Conservation (phyloP, 2,329 filamentous ascomycete species). For the Talaromyces sp. region DNA sequence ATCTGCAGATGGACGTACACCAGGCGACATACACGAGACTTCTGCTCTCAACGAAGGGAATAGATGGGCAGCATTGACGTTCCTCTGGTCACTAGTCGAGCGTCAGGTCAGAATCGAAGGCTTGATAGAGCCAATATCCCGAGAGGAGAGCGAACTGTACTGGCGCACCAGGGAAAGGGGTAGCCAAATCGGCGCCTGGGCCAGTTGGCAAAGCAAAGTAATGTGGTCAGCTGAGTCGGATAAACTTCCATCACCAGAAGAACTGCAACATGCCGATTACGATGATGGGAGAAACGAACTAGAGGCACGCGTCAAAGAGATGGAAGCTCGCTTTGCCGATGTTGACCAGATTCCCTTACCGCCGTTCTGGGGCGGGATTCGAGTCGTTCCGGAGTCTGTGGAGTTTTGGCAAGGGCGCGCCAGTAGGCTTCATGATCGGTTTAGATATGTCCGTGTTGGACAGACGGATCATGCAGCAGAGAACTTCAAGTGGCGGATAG, state of each 20-base stretch:
- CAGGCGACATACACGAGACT: slow-evolving; percentile 17
- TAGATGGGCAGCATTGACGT: slow-evolving; percentile 74
- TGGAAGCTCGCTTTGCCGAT: slow-evolving; percentile 70
- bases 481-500: slow-evolving; percentile 46
- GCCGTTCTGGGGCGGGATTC: slow-evolving; percentile 88
- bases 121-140: slow-evolving; percentile 59
- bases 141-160: slow-evolving; percentile 68
- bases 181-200: slow-evolving; percentile 86
- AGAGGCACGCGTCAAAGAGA: slow-evolving; percentile 71
- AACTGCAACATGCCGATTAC: slow-evolving; percentile 33
- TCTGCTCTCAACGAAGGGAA: slow-evolving; percentile 49
- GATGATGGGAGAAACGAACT: slow-evolving; percentile 70
- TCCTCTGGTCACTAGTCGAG: slow-evolving; percentile 85
- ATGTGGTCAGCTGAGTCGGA: slow-evolving; percentile 46
- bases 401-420: slow-evolving; percentile 96
- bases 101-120: slow-evolving; percentile 91
- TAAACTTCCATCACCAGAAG: slow-evolving; percentile 26
- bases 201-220: slow-evolving; percentile 80
- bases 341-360: slow-evolving; percentile 81
- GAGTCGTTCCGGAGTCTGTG: slow-evolving; percentile 77
- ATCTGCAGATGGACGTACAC: slow-evolving; percentile 14
- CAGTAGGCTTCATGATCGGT: slow-evolving; percentile 89
- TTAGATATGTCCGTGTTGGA: slow-evolving; percentile 72
- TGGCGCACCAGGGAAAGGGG: slow-evolving; percentile 68
- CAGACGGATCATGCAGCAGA: slow-evolving; percentile 23